A percentile compares a stretch with the other conserved stretches of the same genome.
phyloP scores from a whole-genome alignment of 1,284 basidiomycete genomes.

The Puccinia horiana region DNA sequence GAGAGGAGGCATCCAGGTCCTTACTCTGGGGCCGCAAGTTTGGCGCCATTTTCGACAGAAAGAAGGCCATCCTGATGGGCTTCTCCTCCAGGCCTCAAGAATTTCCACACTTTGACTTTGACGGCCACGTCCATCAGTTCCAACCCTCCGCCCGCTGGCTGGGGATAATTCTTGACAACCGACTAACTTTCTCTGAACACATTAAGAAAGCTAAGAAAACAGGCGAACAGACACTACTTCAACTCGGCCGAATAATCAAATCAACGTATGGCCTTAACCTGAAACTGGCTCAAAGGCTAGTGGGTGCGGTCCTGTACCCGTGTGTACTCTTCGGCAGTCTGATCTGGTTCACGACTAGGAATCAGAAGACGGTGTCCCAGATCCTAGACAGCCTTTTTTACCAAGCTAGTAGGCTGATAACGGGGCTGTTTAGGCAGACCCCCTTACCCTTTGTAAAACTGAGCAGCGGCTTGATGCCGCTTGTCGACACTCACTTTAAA shows the following conservation, averaged over 20 bases:
- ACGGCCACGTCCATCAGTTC: not conserved
- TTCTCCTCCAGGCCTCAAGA: not conserved
- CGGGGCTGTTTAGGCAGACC: not conserved
- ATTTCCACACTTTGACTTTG: not conserved
- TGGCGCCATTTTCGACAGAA: constrained; percentile 22
- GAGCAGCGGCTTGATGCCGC: not conserved
- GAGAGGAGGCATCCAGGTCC: not conserved
- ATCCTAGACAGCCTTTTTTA: no score
- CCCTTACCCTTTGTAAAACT: not conserved
- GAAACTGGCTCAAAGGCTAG: constrained; percentile 55
- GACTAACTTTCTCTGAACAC: constrained; percentile 56
- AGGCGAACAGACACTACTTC: constrained; percentile 54
- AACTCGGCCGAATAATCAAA: constrained; percentile 59
- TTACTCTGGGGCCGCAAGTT: constrained; percentile 1
- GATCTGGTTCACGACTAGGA: constrained; percentile 55
- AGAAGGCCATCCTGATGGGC: constrained; percentile 1
- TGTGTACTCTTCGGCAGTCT: constrained; percentile 58
- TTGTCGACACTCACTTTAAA: not conserved
- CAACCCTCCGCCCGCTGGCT: constrained; percentile 55
- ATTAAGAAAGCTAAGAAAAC: constrained; percentile 53
- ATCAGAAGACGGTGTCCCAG: no score
- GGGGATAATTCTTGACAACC: constrained; percentile 56
- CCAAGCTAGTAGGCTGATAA: no score
- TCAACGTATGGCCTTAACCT: constrained; percentile 58
- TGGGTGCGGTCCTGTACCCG: constrained; percentile 57